Conservation (phyloP, 2,329 filamentous ascomycete species). For the Fusarium nematophilum region DNA sequence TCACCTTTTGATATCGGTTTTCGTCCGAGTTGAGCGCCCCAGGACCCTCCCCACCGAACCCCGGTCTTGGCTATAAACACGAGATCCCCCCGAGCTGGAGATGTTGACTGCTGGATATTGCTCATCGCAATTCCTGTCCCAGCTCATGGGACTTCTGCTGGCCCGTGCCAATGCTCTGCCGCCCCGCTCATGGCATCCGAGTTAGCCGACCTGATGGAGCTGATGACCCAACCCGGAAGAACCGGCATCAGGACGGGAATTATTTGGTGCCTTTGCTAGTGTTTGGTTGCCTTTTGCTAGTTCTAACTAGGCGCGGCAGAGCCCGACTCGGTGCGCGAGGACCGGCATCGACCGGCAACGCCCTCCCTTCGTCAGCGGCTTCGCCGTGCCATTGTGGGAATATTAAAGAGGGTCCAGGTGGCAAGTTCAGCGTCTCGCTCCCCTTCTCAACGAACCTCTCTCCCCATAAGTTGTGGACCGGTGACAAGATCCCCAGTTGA, state of each 20-base stretch:
- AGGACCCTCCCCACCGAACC: slow-evolving; percentile 1
- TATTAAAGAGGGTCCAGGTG: slow-evolving; percentile 27
- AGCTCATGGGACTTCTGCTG: slow-evolving; percentile 9
- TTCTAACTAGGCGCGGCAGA: slow-evolving; percentile 6
- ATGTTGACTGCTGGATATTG: slow-evolving; percentile 26
- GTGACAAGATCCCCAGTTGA: slow-evolving; percentile 5
- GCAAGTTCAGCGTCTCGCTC: slow-evolving; percentile 9
- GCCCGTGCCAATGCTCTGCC: slow-evolving; percentile 18
- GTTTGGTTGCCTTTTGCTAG: too few species aligned
- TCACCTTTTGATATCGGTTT: neutral
- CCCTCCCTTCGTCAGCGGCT: slow-evolving; percentile 5
- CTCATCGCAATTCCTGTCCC: slow-evolving; percentile 3
- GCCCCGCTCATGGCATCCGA: slow-evolving; percentile 29
- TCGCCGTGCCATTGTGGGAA: slow-evolving; percentile 5
- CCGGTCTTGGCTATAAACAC: slow-evolving; percentile 11
- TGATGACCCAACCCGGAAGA: slow-evolving; percentile 11
- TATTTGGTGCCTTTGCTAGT: neutral
- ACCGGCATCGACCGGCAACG: slow-evolving; percentile 37
- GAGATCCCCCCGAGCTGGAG: neutral
- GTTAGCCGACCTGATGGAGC: slow-evolving; percentile 36
- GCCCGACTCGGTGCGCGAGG: neutral
- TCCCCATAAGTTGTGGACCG: neutral
- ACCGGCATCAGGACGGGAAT: slow-evolving; percentile 15
- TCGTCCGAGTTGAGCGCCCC: neutral
- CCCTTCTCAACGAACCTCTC: slow-evolving; percentile 1